Evolutionary conservation across 148 eudicot genomes (phyloP), one percentile per base, ranked within the genome.

Genomic region (Mesembryanthemum crystallinum): DNA sequence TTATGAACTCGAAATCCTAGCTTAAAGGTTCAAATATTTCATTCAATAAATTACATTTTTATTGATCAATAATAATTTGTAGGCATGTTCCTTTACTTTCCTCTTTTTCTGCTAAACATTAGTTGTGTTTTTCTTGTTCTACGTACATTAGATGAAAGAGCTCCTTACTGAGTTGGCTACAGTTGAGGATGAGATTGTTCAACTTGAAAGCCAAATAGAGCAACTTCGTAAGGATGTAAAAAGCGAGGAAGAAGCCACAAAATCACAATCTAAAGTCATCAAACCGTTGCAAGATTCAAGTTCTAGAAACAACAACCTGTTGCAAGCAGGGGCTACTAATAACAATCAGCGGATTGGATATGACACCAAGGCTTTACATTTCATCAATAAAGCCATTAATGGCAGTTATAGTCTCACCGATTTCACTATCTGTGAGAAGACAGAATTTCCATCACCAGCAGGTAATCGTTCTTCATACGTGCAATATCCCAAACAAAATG

Each of bases 361-460:
- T 32, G 97, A 90, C 43, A 84, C 84, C 21, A 89, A 87, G 83
- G 88, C 92, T 47, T 67, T 93, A 82, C 98, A 91, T 80, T 93
- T 93, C 82, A 93, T 93, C 51, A 91, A 85, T 67, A 94, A 94
- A 77, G 93, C 98, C 52, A 94, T 94, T n/a, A 90, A 86, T 71
- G 97, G 98, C 2, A 87, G 88, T 77, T 88, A 88, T 52, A 75
- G 60, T 74, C 82, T 80, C 15, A 85, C 81, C 67, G 92, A 88
- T 77, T 89, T 91, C 76, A 81, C 83, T 11, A 69, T 69, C 20
- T 85, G 74, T 29, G 86, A 88, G 30, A 85, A 84, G 64, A 59
- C 29, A 45, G 37, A 49, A 55, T 74, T 65, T 32, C 82, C n/a
- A n/a, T n/a, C 43, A 13, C 15, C 24, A 23, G 13, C 60, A 66